Evolutionary conservation across 768 basidiomycete genomes (phyloP), one percentile per base, ranked within the genome.

Genomic region (Sarcodon aspratus): DNA sequence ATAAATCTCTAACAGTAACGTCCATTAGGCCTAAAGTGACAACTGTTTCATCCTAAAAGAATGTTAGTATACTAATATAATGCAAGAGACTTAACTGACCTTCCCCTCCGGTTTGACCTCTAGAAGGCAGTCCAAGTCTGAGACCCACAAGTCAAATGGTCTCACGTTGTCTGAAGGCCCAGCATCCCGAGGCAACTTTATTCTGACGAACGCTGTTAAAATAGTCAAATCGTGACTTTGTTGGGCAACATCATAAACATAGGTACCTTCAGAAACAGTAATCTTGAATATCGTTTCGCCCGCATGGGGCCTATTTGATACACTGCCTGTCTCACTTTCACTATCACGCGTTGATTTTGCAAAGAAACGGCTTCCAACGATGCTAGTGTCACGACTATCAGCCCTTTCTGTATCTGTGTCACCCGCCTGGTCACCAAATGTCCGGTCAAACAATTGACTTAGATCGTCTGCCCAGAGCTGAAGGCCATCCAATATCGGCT

Each of bases 381-480:
- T 63, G 58, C 79, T 82, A 32, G 80, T 61, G 60, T 82, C 77
- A 47, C 68, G 68, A 52, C 75, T 78, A 49, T 66, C 66, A 46
- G 59, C 53, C 18, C 57, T 61, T 50, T 69, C 61, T 7, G 57
- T 48, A 15, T 55, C 53, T 9, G 52, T 52, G 13, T 54, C 55
- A 10, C 50, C 37, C n/a, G 42, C 36, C 9, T 27, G 32, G 12
- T 49, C 55, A 9, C 47, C 36, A 27, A 66, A 63, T 6, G 69
- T 63, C 12, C 66, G 70, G 46, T 85, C 85, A 3, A 83, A 56
- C 46, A 84, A 73, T 57, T 86, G 89, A n/a, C 80, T 67, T 27
- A 82, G 61, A 59, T 97, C 93, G 59, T 99, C 96, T 7, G 81
- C 82, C 73, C 85, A 89, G 57, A 82, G 84, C 62, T 97, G 92